Base-by-base conservation (phyloP, 1,284 basidiomycete species). In the Veloboletus limbatus region DNA sequence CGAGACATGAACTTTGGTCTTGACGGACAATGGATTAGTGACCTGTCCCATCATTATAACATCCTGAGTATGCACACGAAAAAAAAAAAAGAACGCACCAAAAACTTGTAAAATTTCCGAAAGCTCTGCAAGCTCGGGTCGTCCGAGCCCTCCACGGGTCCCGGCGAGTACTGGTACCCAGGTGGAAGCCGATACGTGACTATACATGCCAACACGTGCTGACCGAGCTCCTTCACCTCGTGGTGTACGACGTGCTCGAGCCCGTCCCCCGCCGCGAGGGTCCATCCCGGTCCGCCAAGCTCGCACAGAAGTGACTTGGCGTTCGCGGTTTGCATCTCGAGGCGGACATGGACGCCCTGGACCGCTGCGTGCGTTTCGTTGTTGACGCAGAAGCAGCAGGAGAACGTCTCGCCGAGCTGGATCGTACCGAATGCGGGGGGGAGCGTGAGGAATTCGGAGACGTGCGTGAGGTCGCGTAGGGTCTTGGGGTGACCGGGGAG, bases 21-120 rank as follows among this genome's bases (percentile, higher is more conserved):
- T 93, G 51, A 94, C 92, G 1, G 88, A 88, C 6, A 95, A 70
- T 1, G 91, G 92, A 54, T 93, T 92, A 10, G 84, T 87, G 9
- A 91, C 88, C 89, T 92, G 55, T 18, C 46, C 24, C 14, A 27
- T 14, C 27, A 6, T 27, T 27, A 8, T 42, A 16, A 26, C 54
- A 28, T 28, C 34, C 17, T 24, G 24, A 26, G 27, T n/a, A 24
- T 35, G 39, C 22, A 27, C 17, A 7, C 27, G 20, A 16, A 27
- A 3, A 20, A 31, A 2, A n/a, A 27, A 25, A 8, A 3, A 37
- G 25, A 27, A 77, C 86, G 64, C 60, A 92, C 91, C 31, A 78
- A 80, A 65, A 93, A 94, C 65, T 92, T 93, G 71, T 92, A 89
- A 68, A 90, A 93, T 61, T 92, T 90, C 49, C 87, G 78, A 62